Evolutionary conservation across 1,139 yeast genomes (phyloP).

Genomic region (Hemisphaericaspora lyxosophila): DNA sequence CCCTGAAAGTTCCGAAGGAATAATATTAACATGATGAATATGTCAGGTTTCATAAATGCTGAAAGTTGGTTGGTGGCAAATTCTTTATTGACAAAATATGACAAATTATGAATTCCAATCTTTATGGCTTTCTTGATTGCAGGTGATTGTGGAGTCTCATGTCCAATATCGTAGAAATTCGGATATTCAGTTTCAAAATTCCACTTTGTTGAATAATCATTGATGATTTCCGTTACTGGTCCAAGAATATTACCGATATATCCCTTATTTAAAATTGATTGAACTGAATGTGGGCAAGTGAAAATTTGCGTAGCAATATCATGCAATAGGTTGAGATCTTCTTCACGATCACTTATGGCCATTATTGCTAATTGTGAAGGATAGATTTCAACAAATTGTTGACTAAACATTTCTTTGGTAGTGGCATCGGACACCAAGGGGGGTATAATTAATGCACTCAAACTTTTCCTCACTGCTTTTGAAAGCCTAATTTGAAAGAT

Average conservation of each 20-base stretch:
- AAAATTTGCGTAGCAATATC: conserved; percentile 63
- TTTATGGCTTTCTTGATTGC: conserved; percentile 32
- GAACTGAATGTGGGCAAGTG: conserved; percentile 61
- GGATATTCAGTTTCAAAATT: conserved; percentile 30
- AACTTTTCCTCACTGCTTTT: conserved; percentile 45
- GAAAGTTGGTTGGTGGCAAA: conserved; percentile 20
- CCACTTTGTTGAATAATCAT: conserved; percentile 32
- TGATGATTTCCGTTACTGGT: conserved; percentile 49
- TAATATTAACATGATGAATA: conserved; percentile 38
- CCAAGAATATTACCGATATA: conserved; percentile 44
- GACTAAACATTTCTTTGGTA: conserved; percentile 48
- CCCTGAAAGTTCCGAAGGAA: conserved; percentile 57
- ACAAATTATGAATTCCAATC: conserved; percentile 42
- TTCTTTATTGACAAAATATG: conserved; percentile 41
- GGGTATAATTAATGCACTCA: conserved; percentile 52
- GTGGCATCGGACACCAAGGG: conserved; percentile 50
- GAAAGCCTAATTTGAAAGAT: conserved; percentile 58
- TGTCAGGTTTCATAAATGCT: conserved; percentile 27
- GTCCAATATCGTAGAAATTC: conserved; percentile 26
- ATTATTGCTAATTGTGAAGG: conserved; percentile 51
- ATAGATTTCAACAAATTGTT: conserved; percentile 54
- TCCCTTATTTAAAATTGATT: conserved; percentile 36
- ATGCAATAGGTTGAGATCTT: conserved; percentile 51
- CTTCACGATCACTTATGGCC: conserved; percentile 63
- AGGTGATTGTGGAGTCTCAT: conserved; percentile 15